Conservation (phyloP, 2,329 filamentous ascomycete species). For the Colletotrichum nymphaeae region DNA sequence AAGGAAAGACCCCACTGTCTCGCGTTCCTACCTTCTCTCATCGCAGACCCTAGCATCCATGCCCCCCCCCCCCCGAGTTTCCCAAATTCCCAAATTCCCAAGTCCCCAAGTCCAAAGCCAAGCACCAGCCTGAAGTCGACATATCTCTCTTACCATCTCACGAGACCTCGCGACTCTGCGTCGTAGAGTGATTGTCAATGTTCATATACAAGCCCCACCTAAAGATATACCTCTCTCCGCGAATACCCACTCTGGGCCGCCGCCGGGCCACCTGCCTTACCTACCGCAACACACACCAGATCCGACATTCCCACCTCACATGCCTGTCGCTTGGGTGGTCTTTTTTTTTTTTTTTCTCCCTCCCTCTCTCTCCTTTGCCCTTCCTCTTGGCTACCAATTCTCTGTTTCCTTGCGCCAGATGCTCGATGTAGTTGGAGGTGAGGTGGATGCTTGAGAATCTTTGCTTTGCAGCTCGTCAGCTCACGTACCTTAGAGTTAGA, state of each 20-base stretch:
- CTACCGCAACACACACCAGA: neutral
- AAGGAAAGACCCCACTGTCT: neutral
- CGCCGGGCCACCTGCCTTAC: neutral
- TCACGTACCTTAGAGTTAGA: neutral
- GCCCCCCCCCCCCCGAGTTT: neutral
- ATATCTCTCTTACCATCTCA: neutral
- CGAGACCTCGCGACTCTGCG: neutral
- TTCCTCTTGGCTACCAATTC: neutral
- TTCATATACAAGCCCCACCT: neutral
- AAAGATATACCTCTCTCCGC: neutral
- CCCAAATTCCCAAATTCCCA: neutral
- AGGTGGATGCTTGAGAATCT: neutral
- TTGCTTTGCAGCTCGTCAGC: neutral
- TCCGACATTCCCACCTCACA: conserved; percentile 5
- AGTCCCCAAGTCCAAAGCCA: neutral
- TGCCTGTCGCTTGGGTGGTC: neutral
- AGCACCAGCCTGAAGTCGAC: neutral
- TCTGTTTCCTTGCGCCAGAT: neutral
- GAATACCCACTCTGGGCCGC: conserved; percentile 2
- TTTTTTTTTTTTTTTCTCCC: neutral
- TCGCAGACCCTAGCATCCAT: conserved; percentile 3
- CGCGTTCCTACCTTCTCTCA: conserved; percentile 7
- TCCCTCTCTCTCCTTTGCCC: neutral
- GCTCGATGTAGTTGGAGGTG: neutral
- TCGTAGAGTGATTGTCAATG: neutral